Evolutionary conservation across 768 basidiomycete genomes (phyloP), one percentile per base, ranked within the genome.

Genomic region (Tephrocybe sp.): DNA sequence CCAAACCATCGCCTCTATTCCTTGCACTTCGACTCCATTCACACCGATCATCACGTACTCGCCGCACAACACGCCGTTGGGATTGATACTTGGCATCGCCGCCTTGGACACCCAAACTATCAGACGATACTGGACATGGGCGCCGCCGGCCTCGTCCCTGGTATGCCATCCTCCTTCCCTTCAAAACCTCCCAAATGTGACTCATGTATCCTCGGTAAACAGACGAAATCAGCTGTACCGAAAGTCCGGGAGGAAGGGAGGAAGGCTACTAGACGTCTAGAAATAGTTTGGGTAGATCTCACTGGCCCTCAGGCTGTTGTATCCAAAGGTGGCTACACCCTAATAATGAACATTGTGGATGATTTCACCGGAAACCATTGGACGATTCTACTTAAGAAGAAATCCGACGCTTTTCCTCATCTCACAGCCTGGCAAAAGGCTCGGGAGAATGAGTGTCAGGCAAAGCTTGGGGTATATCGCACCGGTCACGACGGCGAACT

Each of bases 31-130:
- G 24, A 25, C 60, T n/a, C 31, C 39, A 9, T 21, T 38, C 1
- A 8, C 50, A 15, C 16, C 1, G 45, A 52, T 3, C 57, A 62
- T 0, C 62, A 62, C 16, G 54, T 61, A 0, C 37, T 61, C 30
- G 3, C 52, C 9, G 47, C 56, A 0, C 42, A 40, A 0, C 30
- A 27, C 12, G 3, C 39, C 0, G 40, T 57, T 3, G 48, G 46
- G 12, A 31, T 68, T 0, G 50, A 60, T 10, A 63, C 60, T 4
- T 68, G 64, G 67, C 66, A 68, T 43, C 40, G 42, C 24, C 52
- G 53, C 27, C 55, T 70, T 2, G 62, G 64, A 0, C 65, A 69
- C 39, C 40, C 60, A 18, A 67, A 60, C 45, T 65, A 61, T 41
- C 58, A 57, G 21, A 42, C 57, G 0, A 16, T 69, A 3, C 29